phyloP scores from a whole-genome alignment of 75 land plant species.

The Picea sitchensis region DNA sequence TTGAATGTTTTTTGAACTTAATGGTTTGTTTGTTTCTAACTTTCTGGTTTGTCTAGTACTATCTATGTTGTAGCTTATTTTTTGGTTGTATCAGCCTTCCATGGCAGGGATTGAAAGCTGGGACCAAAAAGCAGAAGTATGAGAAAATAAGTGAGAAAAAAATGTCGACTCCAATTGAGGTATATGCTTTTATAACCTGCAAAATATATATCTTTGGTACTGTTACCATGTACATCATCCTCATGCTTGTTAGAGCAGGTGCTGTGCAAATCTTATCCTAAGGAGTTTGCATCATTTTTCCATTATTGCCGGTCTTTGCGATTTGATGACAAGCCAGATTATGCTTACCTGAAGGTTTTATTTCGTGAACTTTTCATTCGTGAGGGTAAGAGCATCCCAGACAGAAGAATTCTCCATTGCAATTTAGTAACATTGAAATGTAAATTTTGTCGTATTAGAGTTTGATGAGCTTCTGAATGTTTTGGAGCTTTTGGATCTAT shows the following conservation, averaged over 20 bases:
- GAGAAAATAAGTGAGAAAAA: slow-evolving; percentile 57
- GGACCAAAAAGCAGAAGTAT: slow-evolving; percentile 57
- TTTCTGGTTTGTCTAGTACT: background rate
- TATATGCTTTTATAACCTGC: slow-evolving; percentile 1
- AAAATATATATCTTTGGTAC: background rate
- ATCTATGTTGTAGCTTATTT: background rate
- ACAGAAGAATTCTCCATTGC: background rate
- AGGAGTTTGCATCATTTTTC: slow-evolving; percentile 46
- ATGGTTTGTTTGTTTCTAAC: background rate
- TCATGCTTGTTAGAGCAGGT: slow-evolving; percentile 12
- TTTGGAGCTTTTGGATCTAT: slow-evolving; percentile 3
- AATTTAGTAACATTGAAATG: background rate
- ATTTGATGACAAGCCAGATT: slow-evolving; percentile 51
- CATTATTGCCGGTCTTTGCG: slow-evolving; percentile 55
- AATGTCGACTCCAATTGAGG: slow-evolving; percentile 56
- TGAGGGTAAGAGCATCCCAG: slow-evolving; percentile 22
- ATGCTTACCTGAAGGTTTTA: slow-evolving; percentile 39
- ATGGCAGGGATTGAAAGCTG: slow-evolving; percentile 59
- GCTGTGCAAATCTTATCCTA: slow-evolving; percentile 40
- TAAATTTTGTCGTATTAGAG: background rate
- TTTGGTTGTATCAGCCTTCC: slow-evolving; percentile 30
- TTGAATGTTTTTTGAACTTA: background rate
- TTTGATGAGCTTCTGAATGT: background rate
- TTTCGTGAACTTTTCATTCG: slow-evolving; percentile 56
- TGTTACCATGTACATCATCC: background rate